Base-by-base conservation (phyloP, 495 filamentous ascomycete species). In the Ramalina intermedia region DNA sequence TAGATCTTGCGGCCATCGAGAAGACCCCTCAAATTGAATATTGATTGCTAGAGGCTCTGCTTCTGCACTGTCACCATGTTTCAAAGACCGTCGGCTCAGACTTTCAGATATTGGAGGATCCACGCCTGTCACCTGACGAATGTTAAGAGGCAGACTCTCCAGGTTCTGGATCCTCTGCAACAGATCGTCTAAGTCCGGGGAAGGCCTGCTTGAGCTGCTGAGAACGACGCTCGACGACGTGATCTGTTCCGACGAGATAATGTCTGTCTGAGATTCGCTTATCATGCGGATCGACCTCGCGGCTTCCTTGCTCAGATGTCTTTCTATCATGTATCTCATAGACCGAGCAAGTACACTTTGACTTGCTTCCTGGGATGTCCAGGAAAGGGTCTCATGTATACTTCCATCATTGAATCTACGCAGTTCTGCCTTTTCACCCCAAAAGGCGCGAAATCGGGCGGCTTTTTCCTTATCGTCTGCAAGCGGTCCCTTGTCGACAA, bases 1-100 rank as follows among this genome's bases (percentile, higher is more conserved):
- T 7, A 96, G 66, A 57, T 90, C 83, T 54, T 96, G 88, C 0
- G 91, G 93, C 91, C 91, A 98, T 48, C 88, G 82, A 9, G 77
- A 79, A 4, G 93, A 96, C 29, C 84, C 85, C 66, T 98, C 91
- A 56, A 98, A 96, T 54, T 90, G 88, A 21, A 98, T 71, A 35
- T 85, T 70, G 45, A 89, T 69, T 48, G 90, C 80, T 38, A 77
- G 74, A 3, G 77, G 73, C 23, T 59, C 57, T 24, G 61, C 62
- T 3, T 60, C 53, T 1, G 63, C 65, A 41, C 66, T 67, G 23
- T 60, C 54, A 13, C 61, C 54, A 29, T 75, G 57, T 13, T 33
- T 33, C 29, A 13, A 33, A 33, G 29, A 9, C 12, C 29, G 29
- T 16, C 59, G 52, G n/a, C 53, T 49, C 16, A 49, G 50, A 37